These are phyloP conservation scores for Phytopythium cucurbitacearum DNA, from an alignment of 352 stramenopile species.

Conservation along the genomic window DNA sequence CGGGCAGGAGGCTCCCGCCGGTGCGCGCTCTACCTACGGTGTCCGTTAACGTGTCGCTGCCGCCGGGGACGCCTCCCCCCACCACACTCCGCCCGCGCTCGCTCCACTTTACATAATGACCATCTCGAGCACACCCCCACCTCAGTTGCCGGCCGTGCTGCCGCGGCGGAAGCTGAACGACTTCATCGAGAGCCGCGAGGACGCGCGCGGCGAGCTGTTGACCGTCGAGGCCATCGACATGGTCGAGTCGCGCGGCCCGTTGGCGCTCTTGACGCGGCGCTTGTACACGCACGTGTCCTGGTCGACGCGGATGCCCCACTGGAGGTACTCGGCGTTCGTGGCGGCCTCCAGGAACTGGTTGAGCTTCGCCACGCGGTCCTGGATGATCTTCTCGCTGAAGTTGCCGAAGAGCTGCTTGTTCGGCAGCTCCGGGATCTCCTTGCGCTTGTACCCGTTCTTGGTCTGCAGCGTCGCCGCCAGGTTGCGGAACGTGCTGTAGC, in stretches of 20 bases:
- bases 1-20: too few species aligned
- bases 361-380: conserved; percentile 64
- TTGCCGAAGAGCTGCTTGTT: conserved; percentile 74
- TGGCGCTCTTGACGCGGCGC: conserved; percentile 54
- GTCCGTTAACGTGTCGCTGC: too few species aligned
- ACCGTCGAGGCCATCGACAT: conserved; percentile 30
- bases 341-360: conserved; percentile 75
- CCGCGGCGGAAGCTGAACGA: conserved; percentile 65
- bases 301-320: conserved; percentile 74
- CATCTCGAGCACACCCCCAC: neutral
- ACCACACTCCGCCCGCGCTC: neutral
- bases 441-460: conserved; percentile 74
- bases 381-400: conserved; percentile 74
- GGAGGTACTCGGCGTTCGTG: conserved; percentile 67
- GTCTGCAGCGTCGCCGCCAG: conserved; percentile 59
- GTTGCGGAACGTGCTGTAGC: conserved; percentile 80
- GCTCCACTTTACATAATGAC: neutral
- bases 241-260: conserved; percentile 32
- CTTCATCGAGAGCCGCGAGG: conserved; percentile 64
- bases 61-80: too few species aligned
- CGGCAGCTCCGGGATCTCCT: conserved; percentile 68
- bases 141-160: conserved; percentile 49
- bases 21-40: too few species aligned
- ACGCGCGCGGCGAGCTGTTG: conserved; percentile 47
- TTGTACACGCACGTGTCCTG: conserved; percentile 76